Percentiles rank a stretch among this genome's conserved stretches.
Evolutionary conservation across 331 rosid genomes (phyloP).

Genomic region (Cydonia oblonga): DNA sequence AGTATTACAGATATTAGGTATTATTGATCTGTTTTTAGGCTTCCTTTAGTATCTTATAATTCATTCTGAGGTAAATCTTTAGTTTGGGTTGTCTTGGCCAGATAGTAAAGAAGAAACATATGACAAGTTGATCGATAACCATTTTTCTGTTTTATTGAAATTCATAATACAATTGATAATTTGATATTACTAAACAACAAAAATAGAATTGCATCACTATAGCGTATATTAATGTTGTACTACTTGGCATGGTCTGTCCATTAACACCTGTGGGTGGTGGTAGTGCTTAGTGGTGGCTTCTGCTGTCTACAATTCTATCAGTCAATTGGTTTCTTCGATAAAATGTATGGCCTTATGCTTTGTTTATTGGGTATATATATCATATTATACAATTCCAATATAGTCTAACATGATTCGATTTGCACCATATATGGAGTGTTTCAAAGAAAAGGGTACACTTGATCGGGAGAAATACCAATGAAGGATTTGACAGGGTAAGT

Average conservation of each 20-base stretch:
- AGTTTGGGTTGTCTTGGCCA: background rate
- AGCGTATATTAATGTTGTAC: no score
- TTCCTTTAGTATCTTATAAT: background rate
- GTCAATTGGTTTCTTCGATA: no score
- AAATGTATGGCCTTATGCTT: no score
- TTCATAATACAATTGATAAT: background rate
- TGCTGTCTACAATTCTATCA: background rate
- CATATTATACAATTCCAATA: no score
- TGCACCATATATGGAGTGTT: slow-evolving; percentile 9
- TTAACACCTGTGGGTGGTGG: background rate
- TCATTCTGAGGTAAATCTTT: background rate
- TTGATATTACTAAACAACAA: no score
- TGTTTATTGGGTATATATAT: background rate
- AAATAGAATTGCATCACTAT: background rate
- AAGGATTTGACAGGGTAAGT: slow-evolving; percentile 26
- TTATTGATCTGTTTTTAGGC: background rate
- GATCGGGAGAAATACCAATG: slow-evolving; percentile 27
- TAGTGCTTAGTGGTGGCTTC: background rate
- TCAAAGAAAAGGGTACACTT: slow-evolving; percentile 14
- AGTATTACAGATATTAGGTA: background rate
- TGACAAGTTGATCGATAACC: background rate
- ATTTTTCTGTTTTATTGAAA: background rate
- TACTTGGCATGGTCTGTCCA: background rate
- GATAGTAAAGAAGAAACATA: background rate
- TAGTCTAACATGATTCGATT: background rate